Conservation (phyloP, 129 eudicot genomes). For the Glebionis coronaria region DNA sequence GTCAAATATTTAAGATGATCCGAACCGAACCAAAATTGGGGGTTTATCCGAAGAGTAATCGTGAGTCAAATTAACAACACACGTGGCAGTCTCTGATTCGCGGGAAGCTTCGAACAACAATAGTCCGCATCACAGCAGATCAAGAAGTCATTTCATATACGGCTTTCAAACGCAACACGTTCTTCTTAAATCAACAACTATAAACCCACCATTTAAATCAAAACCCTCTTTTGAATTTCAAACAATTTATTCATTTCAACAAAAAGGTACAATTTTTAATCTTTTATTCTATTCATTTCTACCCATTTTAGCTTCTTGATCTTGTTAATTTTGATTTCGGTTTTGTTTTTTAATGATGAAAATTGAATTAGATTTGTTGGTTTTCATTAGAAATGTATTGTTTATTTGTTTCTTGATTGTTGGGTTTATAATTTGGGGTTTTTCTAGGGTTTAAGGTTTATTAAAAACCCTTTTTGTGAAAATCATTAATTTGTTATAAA, state of each 20-base stretch:
- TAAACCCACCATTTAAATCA: background rate
- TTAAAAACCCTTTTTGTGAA: no score
- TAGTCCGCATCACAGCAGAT: slow-evolving; percentile 7
- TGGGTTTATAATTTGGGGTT: background rate
- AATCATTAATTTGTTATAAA: no score
- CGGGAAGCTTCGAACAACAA: background rate
- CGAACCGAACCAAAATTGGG: no score
- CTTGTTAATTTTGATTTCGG: no score
- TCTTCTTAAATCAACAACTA: background rate
- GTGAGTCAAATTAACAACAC: no score
- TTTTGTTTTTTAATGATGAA: background rate
- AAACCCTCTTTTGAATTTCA: background rate
- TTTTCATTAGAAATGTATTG: background rate
- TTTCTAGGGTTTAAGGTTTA: slow-evolving; percentile 3
- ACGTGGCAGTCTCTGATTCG: background rate
- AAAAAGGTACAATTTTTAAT: slow-evolving; percentile 9
- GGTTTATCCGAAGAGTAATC: no score
- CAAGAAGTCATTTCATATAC: background rate
- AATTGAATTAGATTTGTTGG: background rate
- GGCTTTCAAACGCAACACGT: slow-evolving; percentile 31
- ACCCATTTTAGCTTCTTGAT: no score
- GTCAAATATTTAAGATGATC: no score
- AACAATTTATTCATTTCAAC: background rate
- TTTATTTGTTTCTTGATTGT: background rate
- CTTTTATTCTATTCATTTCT: background rate